Conservation (phyloP, 176 grass and related monocot genomes). For the Avena eriantha region DNA sequence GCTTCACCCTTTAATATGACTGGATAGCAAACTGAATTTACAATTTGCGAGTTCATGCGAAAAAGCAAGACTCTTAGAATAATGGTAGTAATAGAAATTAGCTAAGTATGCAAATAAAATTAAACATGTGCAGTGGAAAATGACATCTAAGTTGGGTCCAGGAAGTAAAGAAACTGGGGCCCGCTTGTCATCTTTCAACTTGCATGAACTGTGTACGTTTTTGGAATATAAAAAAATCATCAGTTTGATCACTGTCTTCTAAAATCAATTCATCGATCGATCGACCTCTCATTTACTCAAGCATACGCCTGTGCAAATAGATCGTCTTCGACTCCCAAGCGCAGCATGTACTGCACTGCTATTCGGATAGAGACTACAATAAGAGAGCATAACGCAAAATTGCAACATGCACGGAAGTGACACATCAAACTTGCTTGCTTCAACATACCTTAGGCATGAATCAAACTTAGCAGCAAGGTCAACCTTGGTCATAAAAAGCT, state of each 20-base stretch:
- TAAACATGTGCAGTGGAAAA: constrained; percentile 27
- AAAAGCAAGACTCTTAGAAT: constrained; percentile 22
- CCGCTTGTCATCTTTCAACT: not conserved
- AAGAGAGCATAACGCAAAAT: constrained; percentile 30
- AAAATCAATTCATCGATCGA: not conserved
- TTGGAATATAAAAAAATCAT: constrained; percentile 15
- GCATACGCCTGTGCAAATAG: constrained; percentile 1
- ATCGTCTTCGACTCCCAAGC: constrained; percentile 22
- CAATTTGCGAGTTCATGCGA: not conserved
- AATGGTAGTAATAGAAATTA: constrained; percentile 27
- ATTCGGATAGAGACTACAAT: not conserved
- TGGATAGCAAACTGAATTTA: not conserved
- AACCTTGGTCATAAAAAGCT: constrained; percentile 92
- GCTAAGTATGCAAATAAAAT: constrained; percentile 5
- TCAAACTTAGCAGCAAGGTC: constrained; percentile 94
- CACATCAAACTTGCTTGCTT: constrained; percentile 30
- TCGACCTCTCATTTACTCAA: not conserved
- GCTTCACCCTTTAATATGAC: constrained; percentile 8
- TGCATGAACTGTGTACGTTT: not conserved
- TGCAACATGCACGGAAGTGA: not conserved
- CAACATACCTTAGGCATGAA: constrained; percentile 80
- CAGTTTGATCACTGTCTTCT: not conserved
- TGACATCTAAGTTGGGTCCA: constrained; percentile 7
- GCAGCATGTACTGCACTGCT: not conserved
- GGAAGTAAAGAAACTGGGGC: not conserved